Conservation (phyloP, 352 stramenopile species). For the Phytophthora sp. region DNA sequence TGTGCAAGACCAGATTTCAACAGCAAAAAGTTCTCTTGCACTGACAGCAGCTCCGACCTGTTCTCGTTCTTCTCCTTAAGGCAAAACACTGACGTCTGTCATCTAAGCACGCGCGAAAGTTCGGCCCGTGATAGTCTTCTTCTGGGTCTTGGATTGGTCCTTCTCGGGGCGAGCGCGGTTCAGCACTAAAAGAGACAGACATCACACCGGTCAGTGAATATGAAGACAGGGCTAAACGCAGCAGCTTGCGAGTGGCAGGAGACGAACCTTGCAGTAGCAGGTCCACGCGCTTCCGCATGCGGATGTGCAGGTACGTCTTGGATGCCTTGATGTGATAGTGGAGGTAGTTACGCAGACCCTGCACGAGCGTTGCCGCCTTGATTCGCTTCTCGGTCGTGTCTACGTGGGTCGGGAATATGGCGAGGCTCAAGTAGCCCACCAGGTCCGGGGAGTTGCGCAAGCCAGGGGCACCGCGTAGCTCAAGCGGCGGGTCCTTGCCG, state of each 20-base stretch:
- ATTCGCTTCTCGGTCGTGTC: constrained; percentile 87
- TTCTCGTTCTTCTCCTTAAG: not conserved
- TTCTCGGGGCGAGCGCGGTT: constrained; percentile 92
- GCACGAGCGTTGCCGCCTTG: constrained; percentile 88
- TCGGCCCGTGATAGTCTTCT: constrained; percentile 93
- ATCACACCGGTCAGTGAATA: not conserved
- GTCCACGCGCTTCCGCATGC: constrained; percentile 95
- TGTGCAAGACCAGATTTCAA: not conserved
- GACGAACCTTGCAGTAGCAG: constrained; percentile 86
- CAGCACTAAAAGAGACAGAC: constrained; percentile 61
- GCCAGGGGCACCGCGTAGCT: constrained; percentile 76
- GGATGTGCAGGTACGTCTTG: constrained; percentile 96
- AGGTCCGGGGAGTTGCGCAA: constrained; percentile 70
- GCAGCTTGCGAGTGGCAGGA: not conserved
- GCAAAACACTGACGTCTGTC: not conserved
- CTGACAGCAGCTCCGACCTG: not conserved
- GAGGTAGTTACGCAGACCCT: constrained; percentile 93
- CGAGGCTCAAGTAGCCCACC: constrained; percentile 90
- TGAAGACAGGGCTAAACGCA: not conserved
- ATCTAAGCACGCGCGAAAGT: constrained; percentile 85
- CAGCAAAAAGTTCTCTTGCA: constrained; percentile 5
- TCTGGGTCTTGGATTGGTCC: constrained; percentile 86
- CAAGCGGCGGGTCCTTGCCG: constrained; percentile 89
- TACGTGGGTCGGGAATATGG: constrained; percentile 92
- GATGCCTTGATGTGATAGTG: constrained; percentile 97